Evolutionary conservation across 2,329 filamentous ascomycete genomes (phyloP).

Genomic region (Fusarium sp.): DNA sequence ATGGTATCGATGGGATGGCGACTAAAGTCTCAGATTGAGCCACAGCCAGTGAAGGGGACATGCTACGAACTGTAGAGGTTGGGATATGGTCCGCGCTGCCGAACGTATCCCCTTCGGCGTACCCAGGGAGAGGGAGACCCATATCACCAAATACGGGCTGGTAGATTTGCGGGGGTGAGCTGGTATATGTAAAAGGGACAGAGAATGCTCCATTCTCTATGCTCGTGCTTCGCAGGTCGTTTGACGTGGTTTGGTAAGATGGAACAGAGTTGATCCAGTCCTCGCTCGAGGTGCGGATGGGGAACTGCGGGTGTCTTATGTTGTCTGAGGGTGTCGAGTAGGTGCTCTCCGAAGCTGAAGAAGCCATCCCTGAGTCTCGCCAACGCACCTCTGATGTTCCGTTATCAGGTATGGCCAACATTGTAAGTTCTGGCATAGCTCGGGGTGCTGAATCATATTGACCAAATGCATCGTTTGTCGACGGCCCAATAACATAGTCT

Average conservation of each 20-base stretch:
- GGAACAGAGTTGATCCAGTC: slow-evolving; percentile 51
- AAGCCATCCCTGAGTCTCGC: slow-evolving; percentile 57
- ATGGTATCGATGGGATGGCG: slow-evolving; percentile 56
- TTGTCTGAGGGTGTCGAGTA: slow-evolving; percentile 61
- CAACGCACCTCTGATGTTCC: slow-evolving; percentile 39
- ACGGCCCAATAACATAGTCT: slow-evolving; percentile 40
- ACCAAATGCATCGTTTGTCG: slow-evolving; percentile 26
- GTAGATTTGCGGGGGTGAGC: slow-evolving; percentile 49
- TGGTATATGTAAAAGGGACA: slow-evolving; percentile 46
- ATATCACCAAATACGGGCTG: slow-evolving; percentile 49
- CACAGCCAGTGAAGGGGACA: slow-evolving; percentile 60
- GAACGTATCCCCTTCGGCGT: slow-evolving; percentile 51
- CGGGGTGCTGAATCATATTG: slow-evolving; percentile 40
- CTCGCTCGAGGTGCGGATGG: slow-evolving; percentile 44
- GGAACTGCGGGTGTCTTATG: slow-evolving; percentile 42
- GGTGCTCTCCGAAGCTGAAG: slow-evolving; percentile 60
- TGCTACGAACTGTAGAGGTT: slow-evolving; percentile 60
- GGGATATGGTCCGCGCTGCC: slow-evolving; percentile 53
- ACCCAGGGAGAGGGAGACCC: slow-evolving; percentile 50
- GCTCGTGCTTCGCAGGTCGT: slow-evolving; percentile 33
- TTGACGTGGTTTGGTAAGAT: slow-evolving; percentile 38
- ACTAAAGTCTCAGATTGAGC: slow-evolving; percentile 63
- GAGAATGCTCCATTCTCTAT: slow-evolving; percentile 38
- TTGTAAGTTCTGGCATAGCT: slow-evolving; percentile 36
- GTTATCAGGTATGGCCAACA: slow-evolving; percentile 40